phyloP scores from a whole-genome alignment of 2,329 filamentous ascomycete species.

The Colletotrichum orchidophilum region DNA sequence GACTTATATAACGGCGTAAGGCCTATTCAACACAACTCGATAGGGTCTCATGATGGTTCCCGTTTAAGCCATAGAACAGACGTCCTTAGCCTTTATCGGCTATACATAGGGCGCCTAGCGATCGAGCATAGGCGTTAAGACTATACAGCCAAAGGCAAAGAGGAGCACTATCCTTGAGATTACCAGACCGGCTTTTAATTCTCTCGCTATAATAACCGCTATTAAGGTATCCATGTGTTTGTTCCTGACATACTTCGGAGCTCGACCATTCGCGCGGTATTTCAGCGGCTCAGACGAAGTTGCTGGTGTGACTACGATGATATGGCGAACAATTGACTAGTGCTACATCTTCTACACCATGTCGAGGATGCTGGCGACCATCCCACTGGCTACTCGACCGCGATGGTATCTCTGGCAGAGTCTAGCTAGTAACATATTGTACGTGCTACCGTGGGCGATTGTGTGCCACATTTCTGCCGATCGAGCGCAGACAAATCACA shows the following conservation, averaged over 20 bases:
- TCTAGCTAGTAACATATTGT: conserved; percentile 72
- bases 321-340: conserved; percentile 72
- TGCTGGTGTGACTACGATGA: conserved; percentile 68
- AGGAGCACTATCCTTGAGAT: conserved; percentile 47
- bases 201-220: conserved; percentile 60
- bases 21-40: conserved; percentile 77
- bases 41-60: conserved; percentile 82
- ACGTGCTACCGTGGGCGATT: conserved; percentile 77
- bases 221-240: conserved; percentile 72
- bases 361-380: conserved; percentile 70
- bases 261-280: conserved; percentile 71
- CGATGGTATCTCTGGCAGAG: conserved; percentile 76
- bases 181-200: conserved; percentile 60
- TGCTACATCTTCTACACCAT: conserved; percentile 77
- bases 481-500: too few species aligned
- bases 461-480: too few species aligned
- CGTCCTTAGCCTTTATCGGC: conserved; percentile 71
- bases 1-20: conserved; percentile 77
- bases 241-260: conserved; percentile 68
- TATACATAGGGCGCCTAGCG: conserved; percentile 70
- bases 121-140: conserved; percentile 38
- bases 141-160: conserved; percentile 33
- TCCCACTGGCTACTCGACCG: conserved; percentile 71
- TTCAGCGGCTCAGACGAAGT: conserved; percentile 67
- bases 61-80: conserved; percentile 72